Evolutionary conservation across 495 filamentous ascomycete species (phyloP), one percentile per base, ranked within the genome.

Genomic region (Penicillium nucicola): DNA sequence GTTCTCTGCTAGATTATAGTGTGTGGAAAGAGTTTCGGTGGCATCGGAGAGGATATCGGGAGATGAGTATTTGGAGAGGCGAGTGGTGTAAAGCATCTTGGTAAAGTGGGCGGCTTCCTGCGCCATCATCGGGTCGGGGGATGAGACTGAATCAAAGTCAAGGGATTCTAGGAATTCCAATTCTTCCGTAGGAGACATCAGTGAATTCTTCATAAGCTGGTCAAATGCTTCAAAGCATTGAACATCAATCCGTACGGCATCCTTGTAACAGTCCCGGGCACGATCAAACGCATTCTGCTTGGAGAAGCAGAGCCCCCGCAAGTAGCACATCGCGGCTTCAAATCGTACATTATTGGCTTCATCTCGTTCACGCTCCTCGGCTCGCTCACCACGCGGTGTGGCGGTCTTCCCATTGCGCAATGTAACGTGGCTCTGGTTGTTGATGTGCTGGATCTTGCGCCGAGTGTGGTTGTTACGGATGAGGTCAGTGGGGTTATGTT

Each of bases 151-250:
- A 61, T 93, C 88, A 64, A 97, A 99, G 68, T 96, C 89, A 10
- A 99, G 77, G 18, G 87, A 89, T 53, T 92, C 88, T 25, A 99
- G 78, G 53, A 99, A 97, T 32, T 86, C 77, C 78, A 93, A 90
- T 64, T 99, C 93, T 67, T 99, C 95, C 33, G 91, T 86, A 2
- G 95, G 92, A n/a, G 92, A 91, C 89, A 99, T 95, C 20, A 97
- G 81, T 15, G 86, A 87, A 68, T 97, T 97, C 74, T 92, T 91
- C 87, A 97, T 96, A 42, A 99, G 79, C 67, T 96, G 90, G 50
- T 96, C 92, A 61, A 97, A 97, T 3, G 93, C 93, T 65, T 99
- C 93, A 61, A 95, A 97, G 67, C 93, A 99, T 65, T 97, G 92
- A 5, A 97, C 91, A 65, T 99, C 95, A 61, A 99, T 97, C 40